These are phyloP conservation scores for Fonsecaea erecta DNA, from an alignment of 2,329 filamentous ascomycete genomes.

Conservation along the genomic window DNA sequence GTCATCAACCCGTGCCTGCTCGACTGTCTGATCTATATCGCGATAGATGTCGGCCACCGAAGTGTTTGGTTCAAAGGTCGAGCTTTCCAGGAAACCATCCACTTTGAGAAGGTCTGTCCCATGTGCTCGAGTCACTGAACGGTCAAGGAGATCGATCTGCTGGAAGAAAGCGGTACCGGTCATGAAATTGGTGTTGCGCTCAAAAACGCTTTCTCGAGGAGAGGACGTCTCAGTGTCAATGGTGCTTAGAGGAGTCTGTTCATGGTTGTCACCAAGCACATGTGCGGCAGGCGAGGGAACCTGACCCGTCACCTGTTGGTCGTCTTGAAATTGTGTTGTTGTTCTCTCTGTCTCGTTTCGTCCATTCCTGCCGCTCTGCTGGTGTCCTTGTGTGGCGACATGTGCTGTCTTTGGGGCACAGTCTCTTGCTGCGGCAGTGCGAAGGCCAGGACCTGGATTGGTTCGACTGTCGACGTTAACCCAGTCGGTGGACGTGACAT, in stretches of 20 bases:
- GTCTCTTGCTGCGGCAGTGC: not conserved
- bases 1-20: not conserved
- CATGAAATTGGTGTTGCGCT: not conserved
- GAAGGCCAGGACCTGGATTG: not conserved
- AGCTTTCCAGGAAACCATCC: not conserved
- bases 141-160: conserved; percentile 3
- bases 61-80: not conserved
- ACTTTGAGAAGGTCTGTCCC: not conserved
- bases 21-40: not conserved
- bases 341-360: not conserved
- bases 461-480: not conserved
- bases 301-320: not conserved
- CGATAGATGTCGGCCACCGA: not conserved
- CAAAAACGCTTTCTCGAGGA: conserved; percentile 1
- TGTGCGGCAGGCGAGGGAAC: not conserved
- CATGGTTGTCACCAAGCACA: not conserved
- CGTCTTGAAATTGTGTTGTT: not conserved
- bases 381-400: not conserved
- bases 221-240: not conserved
- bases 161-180: conserved; percentile 1
- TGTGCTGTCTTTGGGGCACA: not conserved
- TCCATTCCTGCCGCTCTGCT: not conserved
- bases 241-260: not conserved
- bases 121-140: not conserved
- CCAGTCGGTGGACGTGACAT: not conserved